These are phyloP conservation scores for Fusarium buxicola DNA, from an alignment of 2,329 filamentous ascomycete species.

Conservation along the genomic window DNA sequence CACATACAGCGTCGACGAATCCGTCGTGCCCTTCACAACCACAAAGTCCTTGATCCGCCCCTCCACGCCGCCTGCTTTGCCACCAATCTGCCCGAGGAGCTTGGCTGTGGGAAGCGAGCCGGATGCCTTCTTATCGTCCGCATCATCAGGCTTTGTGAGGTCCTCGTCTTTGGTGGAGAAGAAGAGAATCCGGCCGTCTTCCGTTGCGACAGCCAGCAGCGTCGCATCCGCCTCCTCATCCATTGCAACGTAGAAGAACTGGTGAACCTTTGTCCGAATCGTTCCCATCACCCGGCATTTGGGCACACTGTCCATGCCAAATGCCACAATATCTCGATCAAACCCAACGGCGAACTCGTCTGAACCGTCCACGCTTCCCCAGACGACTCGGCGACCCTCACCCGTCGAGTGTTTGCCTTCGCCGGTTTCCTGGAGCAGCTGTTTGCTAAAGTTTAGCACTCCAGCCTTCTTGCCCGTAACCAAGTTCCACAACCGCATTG, in stretches of 20 bases:
- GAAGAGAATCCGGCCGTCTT: conserved; percentile 89
- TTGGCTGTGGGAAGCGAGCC: conserved; percentile 67
- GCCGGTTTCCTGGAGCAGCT: conserved; percentile 78
- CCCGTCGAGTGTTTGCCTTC: conserved; percentile 82
- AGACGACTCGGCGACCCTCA: conserved; percentile 84
- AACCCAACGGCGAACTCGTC: conserved; percentile 92
- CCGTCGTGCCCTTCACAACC: conserved; percentile 62
- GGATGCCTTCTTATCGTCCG: conserved; percentile 37
- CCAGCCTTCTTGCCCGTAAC: conserved; percentile 97
- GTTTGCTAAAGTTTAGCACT: conserved; percentile 84
- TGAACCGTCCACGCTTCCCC: conserved; percentile 76
- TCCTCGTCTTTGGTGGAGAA: conserved; percentile 74
- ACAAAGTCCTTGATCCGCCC: conserved; percentile 91
- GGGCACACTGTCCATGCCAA: conserved; percentile 87
- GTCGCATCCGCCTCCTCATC: conserved; percentile 55
- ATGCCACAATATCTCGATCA: conserved; percentile 85
- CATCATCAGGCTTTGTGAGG: conserved; percentile 53
- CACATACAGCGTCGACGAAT: conserved; percentile 63
- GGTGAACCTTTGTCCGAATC: conserved; percentile 82
- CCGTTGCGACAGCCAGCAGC: conserved; percentile 82
- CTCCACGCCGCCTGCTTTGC: conserved; percentile 72
- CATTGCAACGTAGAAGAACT: conserved; percentile 76
- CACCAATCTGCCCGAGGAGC: conserved; percentile 82
- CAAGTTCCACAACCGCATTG: conserved; percentile 95
- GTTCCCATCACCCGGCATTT: conserved; percentile 78